Base-by-base conservation (phyloP, 441 rosid genomes). In the Gossypium gossypioides region DNA sequence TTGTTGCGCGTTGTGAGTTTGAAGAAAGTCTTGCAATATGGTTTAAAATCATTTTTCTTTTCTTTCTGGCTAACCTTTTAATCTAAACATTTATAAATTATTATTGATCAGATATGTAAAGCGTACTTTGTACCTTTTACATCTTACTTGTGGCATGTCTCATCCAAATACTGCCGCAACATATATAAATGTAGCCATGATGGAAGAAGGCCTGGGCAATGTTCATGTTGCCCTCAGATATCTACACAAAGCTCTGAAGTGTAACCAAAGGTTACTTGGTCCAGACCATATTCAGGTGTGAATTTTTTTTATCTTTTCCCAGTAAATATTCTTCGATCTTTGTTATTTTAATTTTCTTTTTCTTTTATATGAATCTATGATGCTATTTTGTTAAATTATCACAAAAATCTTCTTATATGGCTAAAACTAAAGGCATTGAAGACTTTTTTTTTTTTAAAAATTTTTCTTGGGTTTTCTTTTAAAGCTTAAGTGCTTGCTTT, bases 141-240 rank as follows among this genome's bases (percentile, higher is more conserved):
- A 88, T 77, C 89, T 88, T 48, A 88, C 93, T 6, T 88, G 93
- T 65, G 93, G 91, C 61, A 89, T 88, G 46, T 88, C 93, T 73
- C 93, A 88, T 84, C 93, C 93, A 69, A 88, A 88, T 65, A 88
- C 91, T 75, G 93, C 93, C 75, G 93, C 93, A 44, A 88, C 93
- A 73, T 88, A 88, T 79, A 88, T 88, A 58, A 88, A 86, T 70
- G 91, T 86, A 68, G 93, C 93, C 69, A 88, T 88, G 93, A 86
- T 88, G 93, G 93, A 88, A 82, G 93, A 88, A 85, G 91, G 93
- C 72, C 88, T 88, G 29, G 93, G 93, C 32, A 88, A 88, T 76
- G 91, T 88, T 72, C 93, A 85, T 84, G 88, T 86, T 76, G 93
- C 93, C 73, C 87, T 88, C 74, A 83, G 91, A 80, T 88, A 88